Base-by-base conservation (phyloP, 139 green algal genomes). In the Chlamydomonas schloesseri region DNA sequence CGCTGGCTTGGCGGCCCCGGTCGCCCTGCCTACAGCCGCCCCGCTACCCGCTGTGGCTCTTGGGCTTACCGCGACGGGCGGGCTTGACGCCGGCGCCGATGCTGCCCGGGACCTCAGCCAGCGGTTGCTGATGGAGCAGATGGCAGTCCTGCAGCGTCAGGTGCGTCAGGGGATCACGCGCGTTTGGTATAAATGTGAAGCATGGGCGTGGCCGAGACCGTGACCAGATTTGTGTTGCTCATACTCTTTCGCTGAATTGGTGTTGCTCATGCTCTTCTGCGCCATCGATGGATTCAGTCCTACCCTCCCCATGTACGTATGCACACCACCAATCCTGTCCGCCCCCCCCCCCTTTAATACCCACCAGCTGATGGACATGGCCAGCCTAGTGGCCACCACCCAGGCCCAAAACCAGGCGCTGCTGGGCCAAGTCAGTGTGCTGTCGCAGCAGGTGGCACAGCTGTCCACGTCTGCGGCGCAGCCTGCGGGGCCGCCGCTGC, bases 371-470 rank as follows among this genome's bases (percentile, higher is more conserved):
- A 26, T 60, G 21, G 47, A 58, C 67, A 67, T 76, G 65, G 34
- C 70, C 67, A 10, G 24, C 9, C 37, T 85, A 31, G 79, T 85
- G 62, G 65, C 79, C 20, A 77, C 4, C 33, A 85, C 79, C 14
- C 62, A 75, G 64, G 67, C 79, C 23, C 79, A 85, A 21, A 85
- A 85, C 79, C 31, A 55, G 47, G 79, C 65, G 0, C 79, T 85
- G 0, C 4, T 60, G 26, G 23, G 29, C 10, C 79, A 85, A 47
- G 15, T 85, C 29, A 31, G 21, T 11, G 14, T 13, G 1, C 47
- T 85, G 37, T 77, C 70, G 31, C 67, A 76, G 47, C 65, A 76
- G 18, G 65, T 85, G 20, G 18, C 17, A 8, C 42, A 50, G 6
- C 42, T 50, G 6, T 50, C 42, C 42, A 50, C 42, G 8, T 5